These are phyloP conservation scores for Chlorokybus atmophyticus DNA, from an alignment of 139 green algal genomes.

Conservation along the genomic window DNA sequence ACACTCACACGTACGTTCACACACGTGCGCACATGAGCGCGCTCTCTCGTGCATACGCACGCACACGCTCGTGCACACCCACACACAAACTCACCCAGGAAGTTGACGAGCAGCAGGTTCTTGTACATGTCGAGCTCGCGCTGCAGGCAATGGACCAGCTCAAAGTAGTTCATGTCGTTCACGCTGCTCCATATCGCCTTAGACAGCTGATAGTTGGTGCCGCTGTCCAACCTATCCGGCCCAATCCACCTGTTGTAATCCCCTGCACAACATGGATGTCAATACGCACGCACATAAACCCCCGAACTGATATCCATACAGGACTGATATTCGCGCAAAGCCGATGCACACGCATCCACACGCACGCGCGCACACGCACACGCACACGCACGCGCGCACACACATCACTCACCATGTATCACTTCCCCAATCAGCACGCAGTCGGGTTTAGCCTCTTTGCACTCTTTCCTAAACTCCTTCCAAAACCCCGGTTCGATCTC, in stretches of 20 bases:
- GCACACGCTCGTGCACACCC: no score
- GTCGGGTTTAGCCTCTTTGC: conserved; percentile 10
- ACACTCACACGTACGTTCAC: no score
- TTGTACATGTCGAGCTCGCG: conserved; percentile 13
- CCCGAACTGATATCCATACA: no score
- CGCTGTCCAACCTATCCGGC: conserved; percentile 6
- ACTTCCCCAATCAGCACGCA: conserved; percentile 19
- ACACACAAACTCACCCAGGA: no score
- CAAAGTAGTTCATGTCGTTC: conserved; percentile 26
- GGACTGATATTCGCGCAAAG: no score
- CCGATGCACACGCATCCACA: no score
- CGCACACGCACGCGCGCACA: no score
- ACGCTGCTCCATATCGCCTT: conserved; percentile 26
- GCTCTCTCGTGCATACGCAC: no score
- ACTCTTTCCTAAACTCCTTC: conserved; percentile 11
- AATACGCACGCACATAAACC: no score
- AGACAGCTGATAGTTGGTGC: conserved; percentile 29
- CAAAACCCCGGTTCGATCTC: conserved; percentile 25
- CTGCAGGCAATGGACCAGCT: conserved; percentile 19
- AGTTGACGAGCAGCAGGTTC: conserved; percentile 14
- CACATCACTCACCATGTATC: conserved; percentile 21
- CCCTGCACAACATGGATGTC: no score
- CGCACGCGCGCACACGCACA: no score
- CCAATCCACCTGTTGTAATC: conserved; percentile 18
- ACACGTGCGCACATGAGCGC: no score